A percentile compares a stretch with the other conserved stretches of the same genome.
Conservation (phyloP, 495 filamentous ascomycete species). For the Penicillium malachiteum region DNA sequence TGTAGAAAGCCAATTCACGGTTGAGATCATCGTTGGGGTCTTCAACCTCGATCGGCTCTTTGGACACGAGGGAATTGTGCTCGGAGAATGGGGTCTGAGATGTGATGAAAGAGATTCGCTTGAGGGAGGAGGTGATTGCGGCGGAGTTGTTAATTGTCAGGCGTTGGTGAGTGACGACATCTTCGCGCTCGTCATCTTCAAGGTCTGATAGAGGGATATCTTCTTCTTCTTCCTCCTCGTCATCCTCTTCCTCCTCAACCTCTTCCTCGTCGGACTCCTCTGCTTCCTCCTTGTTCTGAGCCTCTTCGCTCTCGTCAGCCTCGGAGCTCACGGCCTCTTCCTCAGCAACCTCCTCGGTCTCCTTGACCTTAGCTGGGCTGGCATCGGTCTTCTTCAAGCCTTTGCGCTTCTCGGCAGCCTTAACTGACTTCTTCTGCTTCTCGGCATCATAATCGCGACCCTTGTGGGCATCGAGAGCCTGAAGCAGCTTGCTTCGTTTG, state of each 20-base stretch:
- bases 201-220: conserved; percentile 87
- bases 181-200: conserved; percentile 76
- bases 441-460: conserved; percentile 67
- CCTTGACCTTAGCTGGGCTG: conserved; percentile 33
- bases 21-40: conserved; percentile 84
- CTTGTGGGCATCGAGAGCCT: conserved; percentile 65
- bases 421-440: conserved; percentile 60
- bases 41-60: conserved; percentile 53
- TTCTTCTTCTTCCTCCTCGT: conserved; percentile 46
- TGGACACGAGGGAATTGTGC: conserved; percentile 58
- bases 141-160: conserved; percentile 96
- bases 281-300: conserved; percentile 23
- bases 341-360: conserved; percentile 29
- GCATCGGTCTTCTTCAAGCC: conserved; percentile 43
- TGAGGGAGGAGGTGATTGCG: conserved; percentile 72
- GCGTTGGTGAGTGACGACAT: conserved; percentile 83
- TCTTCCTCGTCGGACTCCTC: conserved; percentile 24
- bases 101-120: conserved; percentile 69
- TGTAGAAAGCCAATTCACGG: conserved; percentile 92
- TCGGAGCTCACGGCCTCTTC: conserved; percentile 28
- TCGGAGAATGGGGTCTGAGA: conserved; percentile 61
- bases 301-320: conserved; percentile 23
- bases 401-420: conserved; percentile 54
- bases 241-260: conserved; percentile 40
- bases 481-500: conserved; percentile 63